Conservation (phyloP, 208 protist species). For the Tritrichomonas foetus region DNA sequence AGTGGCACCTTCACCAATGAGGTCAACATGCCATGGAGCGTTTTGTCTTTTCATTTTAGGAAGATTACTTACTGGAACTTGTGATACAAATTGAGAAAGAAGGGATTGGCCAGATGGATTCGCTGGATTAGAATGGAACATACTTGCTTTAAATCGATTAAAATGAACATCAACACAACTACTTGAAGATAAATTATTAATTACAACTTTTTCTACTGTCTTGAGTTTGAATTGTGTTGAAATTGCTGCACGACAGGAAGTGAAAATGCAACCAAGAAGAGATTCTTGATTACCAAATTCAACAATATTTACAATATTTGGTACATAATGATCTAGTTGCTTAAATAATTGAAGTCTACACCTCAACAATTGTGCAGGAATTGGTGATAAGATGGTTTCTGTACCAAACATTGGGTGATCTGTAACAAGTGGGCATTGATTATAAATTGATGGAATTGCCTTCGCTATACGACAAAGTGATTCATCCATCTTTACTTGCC, state of each 20-base stretch:
- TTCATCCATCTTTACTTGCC: not conserved
- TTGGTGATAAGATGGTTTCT: not conserved
- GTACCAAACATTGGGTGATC: not conserved
- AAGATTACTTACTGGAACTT: not conserved
- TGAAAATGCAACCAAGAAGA: not conserved
- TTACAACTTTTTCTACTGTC: not conserved
- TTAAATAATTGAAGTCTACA: not conserved
- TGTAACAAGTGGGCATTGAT: not conserved
- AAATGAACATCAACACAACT: too few species aligned
- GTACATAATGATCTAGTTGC: not conserved
- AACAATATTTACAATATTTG: not conserved
- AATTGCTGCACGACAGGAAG: not conserved
- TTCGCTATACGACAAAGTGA: not conserved
- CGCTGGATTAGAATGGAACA: not conserved
- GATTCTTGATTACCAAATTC: not conserved
- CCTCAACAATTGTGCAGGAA: not conserved
- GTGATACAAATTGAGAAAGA: not conserved
- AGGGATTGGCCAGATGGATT: not conserved
- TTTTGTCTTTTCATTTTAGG: not conserved
- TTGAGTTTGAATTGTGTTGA: not conserved
- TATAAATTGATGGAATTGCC: not conserved
- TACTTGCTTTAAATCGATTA: too few species aligned
- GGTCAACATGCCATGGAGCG: slow-evolving; percentile 14
- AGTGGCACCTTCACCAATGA: not conserved
- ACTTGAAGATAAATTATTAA: not conserved